A percentile compares a stretch with the other conserved stretches of the same genome.
phyloP scores from a whole-genome alignment of 768 basidiomycete genomes.

The Trametes cubensis region DNA sequence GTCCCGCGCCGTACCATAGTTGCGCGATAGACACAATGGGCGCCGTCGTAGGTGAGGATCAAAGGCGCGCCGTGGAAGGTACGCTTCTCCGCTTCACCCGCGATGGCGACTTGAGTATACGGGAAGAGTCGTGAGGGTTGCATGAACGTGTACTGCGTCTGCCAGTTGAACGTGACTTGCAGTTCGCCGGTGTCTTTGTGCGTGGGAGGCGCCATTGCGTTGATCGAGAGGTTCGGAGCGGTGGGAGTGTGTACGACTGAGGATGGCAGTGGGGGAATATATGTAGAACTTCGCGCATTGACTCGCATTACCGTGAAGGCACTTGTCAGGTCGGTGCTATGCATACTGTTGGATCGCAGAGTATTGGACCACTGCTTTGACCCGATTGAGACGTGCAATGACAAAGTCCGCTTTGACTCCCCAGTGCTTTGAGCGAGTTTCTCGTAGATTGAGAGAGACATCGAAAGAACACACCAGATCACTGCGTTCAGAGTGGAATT shows the following conservation, averaged over 20 bases:
- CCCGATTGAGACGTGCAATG: background rate
- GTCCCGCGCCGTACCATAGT: background rate
- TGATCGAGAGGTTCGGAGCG: too few species aligned
- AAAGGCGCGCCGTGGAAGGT: conserved; percentile 8
- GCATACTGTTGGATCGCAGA: too few species aligned
- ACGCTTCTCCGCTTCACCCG: conserved; percentile 1
- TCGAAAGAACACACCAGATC: too few species aligned
- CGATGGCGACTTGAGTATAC: background rate
- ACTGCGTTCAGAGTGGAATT: too few species aligned
- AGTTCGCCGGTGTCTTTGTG: background rate
- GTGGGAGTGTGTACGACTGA: background rate
- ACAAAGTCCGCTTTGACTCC: too few species aligned
- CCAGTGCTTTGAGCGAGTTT: too few species aligned
- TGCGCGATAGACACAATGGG: conserved; percentile 20
- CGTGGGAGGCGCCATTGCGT: background rate
- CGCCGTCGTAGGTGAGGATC: conserved; percentile 17
- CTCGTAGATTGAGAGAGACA: too few species aligned
- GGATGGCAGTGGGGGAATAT: too few species aligned
- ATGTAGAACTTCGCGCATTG: background rate
- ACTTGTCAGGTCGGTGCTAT: background rate
- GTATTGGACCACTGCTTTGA: background rate
- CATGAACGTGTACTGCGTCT: conserved; percentile 4
- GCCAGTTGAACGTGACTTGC: conserved; percentile 4
- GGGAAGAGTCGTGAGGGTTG: background rate
- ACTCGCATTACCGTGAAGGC: background rate